A percentile compares a stretch with the other conserved stretches of the same genome.
These are phyloP conservation scores for Alternaria longipes DNA, from an alignment of 2,329 filamentous ascomycete species.

Conservation along the genomic window DNA sequence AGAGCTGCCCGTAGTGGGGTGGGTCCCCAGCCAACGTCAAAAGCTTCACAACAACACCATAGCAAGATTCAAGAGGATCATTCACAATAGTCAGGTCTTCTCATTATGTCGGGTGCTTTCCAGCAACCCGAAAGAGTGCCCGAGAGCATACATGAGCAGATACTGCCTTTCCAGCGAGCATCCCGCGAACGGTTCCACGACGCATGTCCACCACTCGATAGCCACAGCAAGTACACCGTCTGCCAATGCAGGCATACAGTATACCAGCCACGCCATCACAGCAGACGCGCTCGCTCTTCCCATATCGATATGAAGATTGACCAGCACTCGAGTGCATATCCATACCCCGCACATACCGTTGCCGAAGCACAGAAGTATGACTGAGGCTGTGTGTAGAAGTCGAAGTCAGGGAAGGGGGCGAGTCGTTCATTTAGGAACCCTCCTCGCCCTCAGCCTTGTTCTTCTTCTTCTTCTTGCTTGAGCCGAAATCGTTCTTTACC, in stretches of 20 bases:
- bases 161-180: constrained; percentile 32
- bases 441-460: constrained; percentile 44
- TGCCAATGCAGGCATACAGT: constrained; percentile 26
- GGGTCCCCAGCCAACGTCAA: constrained; percentile 13
- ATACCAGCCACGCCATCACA: constrained; percentile 25
- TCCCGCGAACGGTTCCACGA: constrained; percentile 32
- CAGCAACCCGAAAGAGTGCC: constrained; percentile 33
- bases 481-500: constrained; percentile 55
- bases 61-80: constrained; percentile 2
- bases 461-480: constrained; percentile 52
- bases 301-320: constrained; percentile 42
- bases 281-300: constrained; percentile 47
- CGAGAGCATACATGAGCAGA: constrained; percentile 37
- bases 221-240: constrained; percentile 23
- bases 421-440: constrained; percentile 48
- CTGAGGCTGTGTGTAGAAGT: constrained; percentile 39
- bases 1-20: constrained; percentile 17
- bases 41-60: constrained; percentile 32
- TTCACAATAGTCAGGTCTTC: constrained; percentile 28
- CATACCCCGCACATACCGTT: constrained; percentile 34
- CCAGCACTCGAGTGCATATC: constrained; percentile 36
- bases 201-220: constrained; percentile 25
- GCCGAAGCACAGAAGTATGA: constrained; percentile 30
- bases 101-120: constrained; percentile 32
- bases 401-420: constrained; percentile 48